These are phyloP conservation scores for Cystofilobasidium bisporidii DNA, from an alignment of 768 basidiomycete species.

Conservation along the genomic window DNA sequence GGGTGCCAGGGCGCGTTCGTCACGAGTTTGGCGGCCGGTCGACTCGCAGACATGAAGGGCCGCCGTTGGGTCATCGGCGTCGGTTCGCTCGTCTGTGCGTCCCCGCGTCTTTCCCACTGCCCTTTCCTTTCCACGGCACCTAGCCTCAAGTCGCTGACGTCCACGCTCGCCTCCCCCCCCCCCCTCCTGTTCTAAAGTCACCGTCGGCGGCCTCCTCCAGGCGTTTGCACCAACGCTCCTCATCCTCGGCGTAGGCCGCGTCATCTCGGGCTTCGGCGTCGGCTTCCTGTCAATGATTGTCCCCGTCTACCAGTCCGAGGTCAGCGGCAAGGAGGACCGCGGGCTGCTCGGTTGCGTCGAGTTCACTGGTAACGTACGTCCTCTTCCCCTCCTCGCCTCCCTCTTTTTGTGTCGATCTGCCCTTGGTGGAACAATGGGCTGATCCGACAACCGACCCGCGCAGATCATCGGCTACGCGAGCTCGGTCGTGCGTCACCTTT, in stretches of 20 bases:
- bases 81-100: conserved; percentile 59
- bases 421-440: background rate
- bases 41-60: conserved; percentile 77
- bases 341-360: conserved; percentile 91
- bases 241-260: conserved; percentile 70
- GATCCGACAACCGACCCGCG: background rate
- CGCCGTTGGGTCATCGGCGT: conserved; percentile 71
- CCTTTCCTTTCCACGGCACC: too few species aligned
- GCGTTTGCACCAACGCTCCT: conserved; percentile 66
- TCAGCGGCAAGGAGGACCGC: conserved; percentile 82
- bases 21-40: conserved; percentile 79
- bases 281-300: conserved; percentile 87
- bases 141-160: too few species aligned
- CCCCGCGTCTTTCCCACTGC: background rate
- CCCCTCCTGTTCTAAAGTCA: too few species aligned
- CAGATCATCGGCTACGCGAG: conserved; percentile 72
- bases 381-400: background rate
- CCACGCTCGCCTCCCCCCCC: too few species aligned
- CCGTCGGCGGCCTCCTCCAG: conserved; percentile 75
- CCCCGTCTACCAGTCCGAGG: conserved; percentile 90
- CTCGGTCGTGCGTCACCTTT: conserved; percentile 58
- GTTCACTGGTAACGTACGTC: conserved; percentile 63
- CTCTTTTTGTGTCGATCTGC: too few species aligned
- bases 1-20: conserved; percentile 45
- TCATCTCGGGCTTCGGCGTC: conserved; percentile 80